A percentile compares a stretch with the other conserved stretches of the same genome.
phyloP scores from a whole-genome alignment of 1,284 basidiomycete genomes.

The Ustilago curta region DNA sequence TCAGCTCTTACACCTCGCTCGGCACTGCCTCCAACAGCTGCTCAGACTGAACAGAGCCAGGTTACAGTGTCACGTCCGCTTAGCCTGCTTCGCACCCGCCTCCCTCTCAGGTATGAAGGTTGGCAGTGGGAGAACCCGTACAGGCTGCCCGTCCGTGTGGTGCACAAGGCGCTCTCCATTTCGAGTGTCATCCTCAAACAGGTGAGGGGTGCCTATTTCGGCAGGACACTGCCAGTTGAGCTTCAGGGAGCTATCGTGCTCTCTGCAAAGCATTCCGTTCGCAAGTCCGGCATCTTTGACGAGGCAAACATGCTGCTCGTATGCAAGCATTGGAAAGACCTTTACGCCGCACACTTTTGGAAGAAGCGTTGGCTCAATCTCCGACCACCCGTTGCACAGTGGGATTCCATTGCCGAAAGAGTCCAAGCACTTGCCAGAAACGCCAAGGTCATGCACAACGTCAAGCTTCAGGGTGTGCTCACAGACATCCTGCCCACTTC shows the following conservation, averaged over 20 bases:
- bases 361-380: conserved; percentile 21
- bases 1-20: not conserved
- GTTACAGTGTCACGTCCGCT: not conserved
- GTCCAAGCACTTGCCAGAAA: conserved; percentile 2
- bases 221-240: not conserved
- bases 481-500: conserved; percentile 25
- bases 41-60: too few species aligned
- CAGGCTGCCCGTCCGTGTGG: conserved; percentile 2
- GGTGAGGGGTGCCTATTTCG: not conserved
- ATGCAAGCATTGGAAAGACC: conserved; percentile 15
- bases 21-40: not conserved
- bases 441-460: conserved; percentile 14
- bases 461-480: conserved; percentile 15
- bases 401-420: conserved; percentile 12
- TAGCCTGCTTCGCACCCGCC: not conserved
- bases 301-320: conserved; percentile 22
- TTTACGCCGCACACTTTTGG: conserved; percentile 18
- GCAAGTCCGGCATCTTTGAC: not conserved
- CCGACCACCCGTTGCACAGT: conserved; percentile 1
- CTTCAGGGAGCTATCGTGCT: conserved; percentile 3
- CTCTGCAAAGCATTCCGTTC: not conserved
- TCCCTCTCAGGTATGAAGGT: conserved; percentile 7
- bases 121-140: conserved; percentile 30
- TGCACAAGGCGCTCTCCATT: not conserved
- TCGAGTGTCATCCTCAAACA: conserved; percentile 2